These are phyloP conservation scores for Candida albicans DNA, from an alignment of 1,139 yeast genomes.

Conservation along the genomic window DNA sequence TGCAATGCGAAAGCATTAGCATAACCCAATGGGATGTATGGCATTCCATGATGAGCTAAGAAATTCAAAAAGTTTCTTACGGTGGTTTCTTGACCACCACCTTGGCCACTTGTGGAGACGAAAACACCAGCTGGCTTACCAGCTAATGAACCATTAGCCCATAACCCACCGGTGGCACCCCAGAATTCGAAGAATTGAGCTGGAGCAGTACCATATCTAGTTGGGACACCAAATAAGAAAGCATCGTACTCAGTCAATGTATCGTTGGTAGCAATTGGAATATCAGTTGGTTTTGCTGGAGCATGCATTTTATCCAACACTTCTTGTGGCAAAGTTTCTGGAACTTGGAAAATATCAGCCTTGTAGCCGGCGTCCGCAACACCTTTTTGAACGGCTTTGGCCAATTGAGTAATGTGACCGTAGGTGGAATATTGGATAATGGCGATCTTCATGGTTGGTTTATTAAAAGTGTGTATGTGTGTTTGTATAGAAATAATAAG, in stretches of 20 bases:
- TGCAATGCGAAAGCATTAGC: constrained; percentile 35
- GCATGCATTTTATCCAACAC: constrained; percentile 43
- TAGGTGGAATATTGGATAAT: constrained; percentile 63
- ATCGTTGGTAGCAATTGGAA: constrained; percentile 43
- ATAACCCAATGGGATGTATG: constrained; percentile 51
- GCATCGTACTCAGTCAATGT: constrained; percentile 45
- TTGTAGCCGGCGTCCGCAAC: constrained; percentile 35
- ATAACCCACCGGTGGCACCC: constrained; percentile 49
- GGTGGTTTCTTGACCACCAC: constrained; percentile 52
- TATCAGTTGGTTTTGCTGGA: constrained; percentile 31
- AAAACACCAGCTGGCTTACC: constrained; percentile 52
- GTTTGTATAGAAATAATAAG: background rate
- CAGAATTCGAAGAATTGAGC: constrained; percentile 47
- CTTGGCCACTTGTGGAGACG: constrained; percentile 45
- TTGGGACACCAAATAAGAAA: constrained; percentile 50
- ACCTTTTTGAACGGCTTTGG: constrained; percentile 44
- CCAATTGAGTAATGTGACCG: constrained; percentile 58
- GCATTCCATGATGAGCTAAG: constrained; percentile 52
- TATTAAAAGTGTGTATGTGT: background rate
- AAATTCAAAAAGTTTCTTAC: constrained; percentile 34
- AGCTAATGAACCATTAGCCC: constrained; percentile 50
- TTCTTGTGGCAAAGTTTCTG: constrained; percentile 48
- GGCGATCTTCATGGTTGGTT: constrained; percentile 34
- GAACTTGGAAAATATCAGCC: constrained; percentile 47
- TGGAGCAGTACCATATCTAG: constrained; percentile 50